Evolutionary conservation across 352 stramenopile genomes (phyloP).

Genomic region (Phytophthora europaea): DNA sequence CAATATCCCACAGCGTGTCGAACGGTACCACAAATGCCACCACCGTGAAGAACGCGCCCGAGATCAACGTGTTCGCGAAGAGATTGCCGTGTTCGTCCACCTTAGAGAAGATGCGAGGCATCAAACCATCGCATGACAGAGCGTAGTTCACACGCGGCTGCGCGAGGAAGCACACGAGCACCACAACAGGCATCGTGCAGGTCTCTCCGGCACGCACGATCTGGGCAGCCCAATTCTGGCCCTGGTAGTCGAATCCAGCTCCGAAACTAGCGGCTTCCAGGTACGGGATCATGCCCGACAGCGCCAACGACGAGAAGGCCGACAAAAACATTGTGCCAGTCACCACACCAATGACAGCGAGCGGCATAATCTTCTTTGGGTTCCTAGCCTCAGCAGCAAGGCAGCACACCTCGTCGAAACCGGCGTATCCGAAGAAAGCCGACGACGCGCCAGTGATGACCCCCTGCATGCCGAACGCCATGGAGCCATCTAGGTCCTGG

Average conservation of each 20-base stretch:
- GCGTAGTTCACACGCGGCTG: slow-evolving; percentile 95
- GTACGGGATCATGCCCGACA: slow-evolving; percentile 83
- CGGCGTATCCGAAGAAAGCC: slow-evolving; percentile 95
- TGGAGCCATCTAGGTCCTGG: slow-evolving; percentile 29
- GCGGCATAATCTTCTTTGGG: slow-evolving; percentile 80
- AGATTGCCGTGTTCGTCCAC: slow-evolving; percentile 85
- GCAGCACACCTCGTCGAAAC: slow-evolving; percentile 96
- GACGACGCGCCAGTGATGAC: slow-evolving; percentile 85
- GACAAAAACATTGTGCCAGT: slow-evolving; percentile 77
- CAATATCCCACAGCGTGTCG: slow-evolving; percentile 84
- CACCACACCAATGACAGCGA: slow-evolving; percentile 87
- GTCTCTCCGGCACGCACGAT: slow-evolving; percentile 37
- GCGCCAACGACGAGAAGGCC: slow-evolving; percentile 82
- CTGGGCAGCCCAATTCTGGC: slow-evolving; percentile 63
- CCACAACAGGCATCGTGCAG: slow-evolving; percentile 85
- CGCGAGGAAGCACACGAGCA: slow-evolving; percentile 94
- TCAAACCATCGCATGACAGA: slow-evolving; percentile 93
- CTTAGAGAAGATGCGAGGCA: slow-evolving; percentile 92
- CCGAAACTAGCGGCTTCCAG: slow-evolving; percentile 51
- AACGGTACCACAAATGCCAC: slow-evolving; percentile 85
- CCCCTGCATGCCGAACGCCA: slow-evolving; percentile 55
- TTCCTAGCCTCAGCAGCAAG: slow-evolving; percentile 86
- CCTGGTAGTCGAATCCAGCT: slow-evolving; percentile 55
- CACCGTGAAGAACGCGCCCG: slow-evolving; percentile 69
- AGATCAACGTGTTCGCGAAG: slow-evolving; percentile 81